Evolutionary conservation across 495 filamentous ascomycete genomes (phyloP).

Genomic region (Glutinoglossum americanum): DNA sequence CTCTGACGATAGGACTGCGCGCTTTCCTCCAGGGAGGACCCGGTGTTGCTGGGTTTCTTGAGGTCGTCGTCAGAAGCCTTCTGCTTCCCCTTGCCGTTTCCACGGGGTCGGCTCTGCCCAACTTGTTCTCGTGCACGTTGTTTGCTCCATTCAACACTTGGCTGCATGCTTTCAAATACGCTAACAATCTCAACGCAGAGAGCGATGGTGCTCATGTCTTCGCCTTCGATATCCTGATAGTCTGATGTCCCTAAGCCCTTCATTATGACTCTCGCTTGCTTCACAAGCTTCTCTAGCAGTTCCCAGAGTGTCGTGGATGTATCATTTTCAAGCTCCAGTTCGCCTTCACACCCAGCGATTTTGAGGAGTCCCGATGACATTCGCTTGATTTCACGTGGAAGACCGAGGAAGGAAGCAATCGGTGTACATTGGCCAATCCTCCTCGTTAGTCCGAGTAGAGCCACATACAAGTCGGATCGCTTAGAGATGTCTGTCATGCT

Average conservation of each 20-base stretch:
- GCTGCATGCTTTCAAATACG: not conserved
- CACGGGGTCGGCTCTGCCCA: not conserved
- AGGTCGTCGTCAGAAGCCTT: not conserved
- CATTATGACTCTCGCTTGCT: not conserved
- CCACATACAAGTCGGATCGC: not conserved
- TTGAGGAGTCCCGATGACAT: not conserved
- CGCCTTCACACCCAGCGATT: not conserved
- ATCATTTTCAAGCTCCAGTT: not conserved
- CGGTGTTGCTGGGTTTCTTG: not conserved
- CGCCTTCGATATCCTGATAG: not conserved
- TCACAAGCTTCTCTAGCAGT: not conserved
- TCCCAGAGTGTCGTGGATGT: not conserved
- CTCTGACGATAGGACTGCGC: constrained; percentile 1
- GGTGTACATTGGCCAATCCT: not conserved
- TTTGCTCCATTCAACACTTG: not conserved
- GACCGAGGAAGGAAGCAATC: not conserved
- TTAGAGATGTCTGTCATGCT: constrained; percentile 3
- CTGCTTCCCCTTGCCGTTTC: not conserved
- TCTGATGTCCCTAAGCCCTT: not conserved
- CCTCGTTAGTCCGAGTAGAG: not conserved
- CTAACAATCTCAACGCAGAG: not conserved
- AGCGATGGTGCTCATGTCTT: not conserved
- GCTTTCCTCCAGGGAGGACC: not conserved
- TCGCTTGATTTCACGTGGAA: not conserved
- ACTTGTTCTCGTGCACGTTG: not conserved